Evolutionary conservation across 2,329 filamentous ascomycete genomes (phyloP).

Genomic region (Fusarium ambrosium): DNA sequence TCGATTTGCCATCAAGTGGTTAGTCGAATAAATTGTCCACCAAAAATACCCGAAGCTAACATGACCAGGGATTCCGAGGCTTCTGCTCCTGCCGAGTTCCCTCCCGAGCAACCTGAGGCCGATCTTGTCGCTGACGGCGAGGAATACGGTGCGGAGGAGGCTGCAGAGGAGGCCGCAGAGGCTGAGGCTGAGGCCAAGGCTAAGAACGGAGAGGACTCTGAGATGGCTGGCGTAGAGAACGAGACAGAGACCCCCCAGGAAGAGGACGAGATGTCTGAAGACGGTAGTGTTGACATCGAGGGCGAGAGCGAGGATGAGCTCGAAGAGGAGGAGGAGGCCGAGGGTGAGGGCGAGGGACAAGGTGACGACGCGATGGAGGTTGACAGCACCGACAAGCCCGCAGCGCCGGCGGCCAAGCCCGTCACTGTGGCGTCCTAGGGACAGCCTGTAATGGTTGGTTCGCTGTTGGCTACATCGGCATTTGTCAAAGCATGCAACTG

Average conservation of each 20-base stretch:
- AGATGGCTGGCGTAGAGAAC: slow-evolving; percentile 80
- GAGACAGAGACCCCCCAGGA: slow-evolving; percentile 63
- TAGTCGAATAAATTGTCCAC: slow-evolving; percentile 50
- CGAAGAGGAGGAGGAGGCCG: slow-evolving; percentile 68
- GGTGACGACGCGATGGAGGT: slow-evolving; percentile 66
- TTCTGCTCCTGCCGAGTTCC: slow-evolving; percentile 94
- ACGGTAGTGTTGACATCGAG: slow-evolving; percentile 83
- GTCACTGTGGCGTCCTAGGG: slow-evolving; percentile 53
- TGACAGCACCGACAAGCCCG: slow-evolving; percentile 57
- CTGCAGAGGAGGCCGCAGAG: slow-evolving; percentile 76
- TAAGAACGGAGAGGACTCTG: slow-evolving; percentile 73
- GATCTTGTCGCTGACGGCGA: slow-evolving; percentile 88
- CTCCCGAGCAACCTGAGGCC: slow-evolving; percentile 96
- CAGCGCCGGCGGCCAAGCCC: slow-evolving; percentile 51
- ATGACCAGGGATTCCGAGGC: slow-evolving; percentile 91
- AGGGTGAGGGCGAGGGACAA: slow-evolving; percentile 50
- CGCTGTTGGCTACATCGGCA: slow-evolving; percentile 32
- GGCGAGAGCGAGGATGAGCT: slow-evolving; percentile 81
- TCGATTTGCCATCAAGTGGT: slow-evolving; percentile 99
- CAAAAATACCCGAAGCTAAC: slow-evolving; percentile 2
- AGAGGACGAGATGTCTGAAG: slow-evolving; percentile 78
- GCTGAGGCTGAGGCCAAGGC: slow-evolving; percentile 62
- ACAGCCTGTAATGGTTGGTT: background rate
- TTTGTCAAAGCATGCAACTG: slow-evolving; percentile 28
- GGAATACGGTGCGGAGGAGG: slow-evolving; percentile 91